Percentiles rank a stretch among this genome's conserved stretches.
These are phyloP conservation scores for Schizosaccharomyces octosporus DNA, from an alignment of 805 yeast species.

Conservation along the genomic window DNA sequence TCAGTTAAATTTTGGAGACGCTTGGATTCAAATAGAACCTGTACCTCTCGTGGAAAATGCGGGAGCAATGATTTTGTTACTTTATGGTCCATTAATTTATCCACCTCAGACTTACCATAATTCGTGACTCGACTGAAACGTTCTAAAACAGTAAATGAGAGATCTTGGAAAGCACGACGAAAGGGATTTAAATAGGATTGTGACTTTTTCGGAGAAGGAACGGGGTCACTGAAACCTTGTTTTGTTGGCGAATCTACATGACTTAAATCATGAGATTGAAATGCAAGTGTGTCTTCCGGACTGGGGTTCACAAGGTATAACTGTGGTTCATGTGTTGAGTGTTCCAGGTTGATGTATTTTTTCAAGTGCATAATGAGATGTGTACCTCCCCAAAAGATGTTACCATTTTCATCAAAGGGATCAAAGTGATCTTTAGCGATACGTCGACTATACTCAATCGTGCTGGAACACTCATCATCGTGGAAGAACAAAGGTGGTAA, in stretches of 20 bases:
- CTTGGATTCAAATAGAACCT: neutral
- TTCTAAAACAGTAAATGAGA: constrained; percentile 31
- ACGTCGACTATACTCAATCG: constrained; percentile 32
- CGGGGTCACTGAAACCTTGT: neutral
- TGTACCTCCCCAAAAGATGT: constrained; percentile 77
- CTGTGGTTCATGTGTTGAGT: constrained; percentile 45
- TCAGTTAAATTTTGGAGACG: constrained; percentile 62
- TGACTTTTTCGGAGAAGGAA: constrained; percentile 15
- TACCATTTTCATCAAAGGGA: constrained; percentile 30
- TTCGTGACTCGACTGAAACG: constrained; percentile 57
- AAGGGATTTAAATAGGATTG: neutral
- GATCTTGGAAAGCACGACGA: constrained; percentile 13
- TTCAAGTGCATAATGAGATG: constrained; percentile 38
- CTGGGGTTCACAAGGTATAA: constrained; percentile 61
- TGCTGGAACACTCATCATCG: constrained; percentile 64
- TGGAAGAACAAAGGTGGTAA: constrained; percentile 79
- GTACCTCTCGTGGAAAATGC: constrained; percentile 25
- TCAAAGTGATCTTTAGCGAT: constrained; percentile 37
- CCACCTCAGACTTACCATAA: constrained; percentile 37
- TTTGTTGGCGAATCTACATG: too few species aligned
- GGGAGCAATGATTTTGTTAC: constrained; percentile 37
- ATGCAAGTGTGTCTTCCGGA: constrained; percentile 35
- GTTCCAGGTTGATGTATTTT: constrained; percentile 34
- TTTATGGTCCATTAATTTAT: constrained; percentile 29
- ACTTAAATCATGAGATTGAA: neutral